Base-by-base conservation (phyloP, 108 stramenopile species). In the Nitzschia sp. region DNA sequence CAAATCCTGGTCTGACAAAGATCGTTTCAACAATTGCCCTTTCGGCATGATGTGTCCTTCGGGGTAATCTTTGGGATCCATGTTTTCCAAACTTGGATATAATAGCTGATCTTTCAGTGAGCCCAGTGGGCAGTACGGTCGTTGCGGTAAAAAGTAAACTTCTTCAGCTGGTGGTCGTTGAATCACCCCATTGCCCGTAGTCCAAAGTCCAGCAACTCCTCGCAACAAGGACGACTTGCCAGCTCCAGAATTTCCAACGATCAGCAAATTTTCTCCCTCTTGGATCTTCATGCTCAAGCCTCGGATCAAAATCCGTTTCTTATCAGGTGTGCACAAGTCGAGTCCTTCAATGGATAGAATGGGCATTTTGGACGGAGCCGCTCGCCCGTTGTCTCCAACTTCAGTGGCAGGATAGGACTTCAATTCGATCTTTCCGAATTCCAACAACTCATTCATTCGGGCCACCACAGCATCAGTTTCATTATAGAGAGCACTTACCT, bases 171-270 rank as follows among this genome's bases (percentile, higher is more conserved):
- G 48, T 4, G 96, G 94, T 23, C 92, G 87, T 0, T 41, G 53
- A 46, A 98, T 92, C 21, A 63, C 45, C 1, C 97, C 97, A 8
- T 77, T 58, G n/a, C 96, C 97, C 26, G 69, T 53, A 3, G 83
- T 92, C 95, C 95, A 97, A 1, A 98, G 86, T 0, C 97, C 97
- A 23, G 96, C 95, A 68, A 98, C 89, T 0, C 90, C 93, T 26
- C 97, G 81, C 6, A 98, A 68, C 34, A 98, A 64, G 66, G 79
- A 83, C 16, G 74, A 77, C 66, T 98, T 96, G 15, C 96, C 96
- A 6, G 89, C 80, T 32, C 97, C 97, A 27, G 80, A 82, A 59
- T 74, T 80, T 11, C 97, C 97, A n/a, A 91, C 85, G 63, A 98
- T 94, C n/a, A 98, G 80, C 47, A 98, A 61, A 61, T 91, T 78